Evolutionary conservation across 2,329 filamentous ascomycete genomes (phyloP).

Genomic region (Monilinia polystroma): DNA sequence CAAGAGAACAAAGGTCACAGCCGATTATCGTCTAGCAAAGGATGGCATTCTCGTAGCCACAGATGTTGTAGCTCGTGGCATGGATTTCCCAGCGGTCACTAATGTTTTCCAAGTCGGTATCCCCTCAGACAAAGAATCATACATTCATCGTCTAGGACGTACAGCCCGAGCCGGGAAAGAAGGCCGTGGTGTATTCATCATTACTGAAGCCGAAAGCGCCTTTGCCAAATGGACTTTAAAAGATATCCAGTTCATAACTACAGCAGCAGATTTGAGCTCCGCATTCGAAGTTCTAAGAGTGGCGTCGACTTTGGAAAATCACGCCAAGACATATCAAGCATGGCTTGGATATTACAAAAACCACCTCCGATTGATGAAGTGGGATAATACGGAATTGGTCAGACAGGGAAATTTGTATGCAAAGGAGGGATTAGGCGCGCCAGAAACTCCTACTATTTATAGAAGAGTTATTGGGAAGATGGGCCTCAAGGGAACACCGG

Average conservation of each 20-base stretch:
- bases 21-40: slow-evolving; percentile 65
- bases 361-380: slow-evolving; percentile 46
- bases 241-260: slow-evolving; percentile 53
- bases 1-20: slow-evolving; percentile 67
- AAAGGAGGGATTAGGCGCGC: slow-evolving; percentile 47
- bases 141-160: slow-evolving; percentile 75
- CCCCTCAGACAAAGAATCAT: slow-evolving; percentile 65
- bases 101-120: slow-evolving; percentile 73
- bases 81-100: slow-evolving; percentile 81
- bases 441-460: slow-evolving; percentile 49
- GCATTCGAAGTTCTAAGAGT: slow-evolving; percentile 43
- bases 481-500: slow-evolving; percentile 53
- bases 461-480: slow-evolving; percentile 55
- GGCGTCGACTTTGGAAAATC: slow-evolving; percentile 48
- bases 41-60: slow-evolving; percentile 71
- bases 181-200: slow-evolving; percentile 68
- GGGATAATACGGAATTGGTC: slow-evolving; percentile 46
- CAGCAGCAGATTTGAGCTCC: slow-evolving; percentile 48
- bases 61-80: slow-evolving; percentile 77
- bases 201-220: slow-evolving; percentile 55
- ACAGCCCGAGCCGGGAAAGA: slow-evolving; percentile 73
- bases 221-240: slow-evolving; percentile 53
- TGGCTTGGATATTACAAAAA: slow-evolving; percentile 57
- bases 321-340: slow-evolving; percentile 53
- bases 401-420: slow-evolving; percentile 53